Percentiles rank a stretch among this genome's conserved stretches.
phyloP scores from a whole-genome alignment of 2,329 filamentous ascomycete species.

The Byssochlamys sp. region DNA sequence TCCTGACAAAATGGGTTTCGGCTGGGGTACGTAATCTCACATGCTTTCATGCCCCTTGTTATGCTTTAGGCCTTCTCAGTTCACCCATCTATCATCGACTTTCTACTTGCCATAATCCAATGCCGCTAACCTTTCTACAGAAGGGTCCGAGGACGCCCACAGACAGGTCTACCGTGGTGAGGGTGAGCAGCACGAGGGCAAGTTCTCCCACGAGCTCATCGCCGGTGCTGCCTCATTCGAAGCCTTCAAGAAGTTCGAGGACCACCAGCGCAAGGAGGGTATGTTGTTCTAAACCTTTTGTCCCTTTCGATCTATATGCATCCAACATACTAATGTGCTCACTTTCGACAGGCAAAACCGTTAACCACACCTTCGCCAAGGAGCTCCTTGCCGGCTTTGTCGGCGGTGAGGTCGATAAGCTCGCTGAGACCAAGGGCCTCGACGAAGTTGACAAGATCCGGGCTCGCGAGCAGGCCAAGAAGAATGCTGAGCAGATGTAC shows the following conservation, averaged over 20 bases:
- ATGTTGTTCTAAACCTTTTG: constrained; percentile 12
- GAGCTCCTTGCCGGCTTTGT: constrained; percentile 64
- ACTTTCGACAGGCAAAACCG: constrained; percentile 50
- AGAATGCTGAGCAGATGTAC: constrained; percentile 52
- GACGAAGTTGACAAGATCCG: constrained; percentile 50
- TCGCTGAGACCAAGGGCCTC: constrained; percentile 61
- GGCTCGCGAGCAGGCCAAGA: constrained; percentile 50
- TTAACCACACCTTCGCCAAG: constrained; percentile 67
- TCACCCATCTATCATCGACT: not conserved
- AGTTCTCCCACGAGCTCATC: constrained; percentile 62
- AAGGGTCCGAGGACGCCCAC: constrained; percentile 46
- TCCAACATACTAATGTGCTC: not conserved
- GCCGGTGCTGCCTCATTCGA: constrained; percentile 69
- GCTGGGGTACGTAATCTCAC: constrained; percentile 20
- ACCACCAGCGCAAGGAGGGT: constrained; percentile 62
- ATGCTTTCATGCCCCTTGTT: not conserved
- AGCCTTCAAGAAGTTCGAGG: constrained; percentile 71
- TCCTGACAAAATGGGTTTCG: constrained; percentile 23
- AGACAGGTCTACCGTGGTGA: constrained; percentile 44
- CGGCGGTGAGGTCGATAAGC: constrained; percentile 65
- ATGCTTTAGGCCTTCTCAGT: not conserved
- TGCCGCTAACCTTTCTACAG: constrained; percentile 21
- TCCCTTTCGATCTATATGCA: not conserved
- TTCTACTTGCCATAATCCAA: constrained; percentile 1
- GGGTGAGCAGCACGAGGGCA: constrained; percentile 46